A percentile compares a stretch with the other conserved stretches of the same genome.
phyloP scores from a whole-genome alignment of 257 asterid genomes.

The Penstemon newberryi region DNA sequence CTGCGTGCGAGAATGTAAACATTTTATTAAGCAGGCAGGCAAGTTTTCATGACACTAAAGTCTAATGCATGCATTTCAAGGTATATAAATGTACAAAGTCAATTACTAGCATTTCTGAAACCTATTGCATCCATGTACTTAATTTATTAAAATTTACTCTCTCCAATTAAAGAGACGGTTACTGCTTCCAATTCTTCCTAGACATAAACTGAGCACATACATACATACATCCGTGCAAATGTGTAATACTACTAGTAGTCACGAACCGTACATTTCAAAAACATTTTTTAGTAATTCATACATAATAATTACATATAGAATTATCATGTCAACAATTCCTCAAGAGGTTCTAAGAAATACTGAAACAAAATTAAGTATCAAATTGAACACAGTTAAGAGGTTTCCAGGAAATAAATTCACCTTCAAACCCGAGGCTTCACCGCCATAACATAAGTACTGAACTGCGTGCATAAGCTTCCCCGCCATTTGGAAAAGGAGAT shows the following conservation, averaged over 20 bases:
- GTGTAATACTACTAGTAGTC: no score
- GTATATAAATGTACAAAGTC: no score
- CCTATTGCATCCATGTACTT: background rate
- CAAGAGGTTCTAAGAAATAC: background rate
- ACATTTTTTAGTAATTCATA: background rate
- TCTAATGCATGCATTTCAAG: no score
- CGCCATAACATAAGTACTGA: constrained; percentile 68
- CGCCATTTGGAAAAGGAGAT: constrained; percentile 28
- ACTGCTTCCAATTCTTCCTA: background rate
- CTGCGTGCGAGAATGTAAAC: constrained; percentile 49
- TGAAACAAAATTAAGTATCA: no score
- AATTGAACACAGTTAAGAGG: background rate
- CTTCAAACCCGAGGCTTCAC: constrained; percentile 77
- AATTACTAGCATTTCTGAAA: background rate
- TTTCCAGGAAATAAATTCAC: constrained; percentile 30
- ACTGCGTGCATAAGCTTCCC: constrained; percentile 71
- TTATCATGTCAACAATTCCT: background rate
- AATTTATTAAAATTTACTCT: background rate
- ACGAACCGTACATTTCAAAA: background rate
- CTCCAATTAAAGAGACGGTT: background rate
- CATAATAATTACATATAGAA: background rate
- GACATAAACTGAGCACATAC: no score
- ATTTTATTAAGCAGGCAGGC: background rate
- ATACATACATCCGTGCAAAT: no score
- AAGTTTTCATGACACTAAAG: no score